Base-by-base conservation (phyloP, 129 eudicot species). In the Flaveria linearis region DNA sequence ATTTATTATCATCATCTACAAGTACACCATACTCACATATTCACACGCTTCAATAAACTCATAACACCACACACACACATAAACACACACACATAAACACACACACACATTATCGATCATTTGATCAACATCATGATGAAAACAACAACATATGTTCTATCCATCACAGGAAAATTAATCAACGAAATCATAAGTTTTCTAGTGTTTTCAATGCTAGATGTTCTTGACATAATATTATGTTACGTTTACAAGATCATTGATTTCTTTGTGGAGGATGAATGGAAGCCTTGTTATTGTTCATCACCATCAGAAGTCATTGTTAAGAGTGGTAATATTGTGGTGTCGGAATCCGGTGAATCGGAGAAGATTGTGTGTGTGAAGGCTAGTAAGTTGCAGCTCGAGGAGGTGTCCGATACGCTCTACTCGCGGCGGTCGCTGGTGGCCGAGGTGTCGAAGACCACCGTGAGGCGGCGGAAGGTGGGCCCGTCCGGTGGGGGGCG, bases 211-310 rank as follows among this genome's bases (percentile, higher is more conserved):
- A 10, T 89, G 4, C 80, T 94, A 8, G 98, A 94, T 80, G 25
- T 91, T 30, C 66, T 87, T 18, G 98, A 94, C 69, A 20, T 94
- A 10, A 1, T 89, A 5, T 78, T 94, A 4, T 94, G 97, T 72
- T 81, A 91, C 71, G 81, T 80, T 0, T 94, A 87, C 84, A 91
- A 77, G 50, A 56, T 85, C 0, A 65, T 75, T 0, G 98, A 94
- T 81, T 94, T 84, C 76, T 23, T 94, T 8, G 22, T 91, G 11
- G 98, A 94, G 51, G 93, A 92, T 0, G 97, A 94, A 69, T 87
- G 97, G 91, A 91, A 87, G 76, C 91, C 98, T 0, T 94, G 98
- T 72, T 94, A 94, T 26, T 94, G 98, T 75, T 86, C 91, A 1
- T 84, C 97, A 0, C 83, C 91, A 0, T 83, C 83, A 47, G 84